Evolutionary conservation across 108 stramenopile species (phyloP), one percentile per base, ranked within the genome.

Genomic region (Cyclotella sp.): DNA sequence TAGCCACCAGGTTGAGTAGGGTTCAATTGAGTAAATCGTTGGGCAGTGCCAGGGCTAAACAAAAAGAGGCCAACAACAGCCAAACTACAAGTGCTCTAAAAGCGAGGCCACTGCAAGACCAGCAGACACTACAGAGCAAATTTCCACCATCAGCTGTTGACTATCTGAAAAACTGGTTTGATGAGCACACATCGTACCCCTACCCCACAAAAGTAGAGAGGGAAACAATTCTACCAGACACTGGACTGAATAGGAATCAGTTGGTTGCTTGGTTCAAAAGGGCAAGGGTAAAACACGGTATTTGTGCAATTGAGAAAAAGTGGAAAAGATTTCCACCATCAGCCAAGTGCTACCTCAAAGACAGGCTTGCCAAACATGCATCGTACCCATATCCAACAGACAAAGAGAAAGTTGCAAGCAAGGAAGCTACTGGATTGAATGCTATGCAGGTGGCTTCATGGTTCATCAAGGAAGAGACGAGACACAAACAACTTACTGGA

Each of bases 301-400:
- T 12, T 45, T 9, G 13, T 13, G 44, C 11, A 12, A 13, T 45
- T 45, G 44, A 45, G 13, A 13, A 12, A 45, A 45, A 45, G 13
- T 12, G 44, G 11, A 45, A 45, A 45, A 45, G 13, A 12, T 45
- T 45, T 45, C 13, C 44, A 12, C 13, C 44, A 45, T 14, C 15
- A 19, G 7, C 11, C 18, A 12, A 7, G 14, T 6, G 18, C 21
- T 19, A 19, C 21, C 52, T 53, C 52, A 53, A 53, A 19, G n/a
- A 53, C 15, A 19, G 52, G 52, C 21, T 19, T 53, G n/a, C 7
- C 52, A 19, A 53, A 19, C 52, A 53, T 53, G 52, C 11, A 53
- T 53, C 52, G 18, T 19, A 53, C 18, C 52, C n/a, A n/a, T 53
- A 53, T 53, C 52, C 52, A n/a, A 18, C 52, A 53, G 52, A 53